These are phyloP conservation scores for Brassica rapa DNA, from an alignment of 345 rosid species.

Conservation along the genomic window DNA sequence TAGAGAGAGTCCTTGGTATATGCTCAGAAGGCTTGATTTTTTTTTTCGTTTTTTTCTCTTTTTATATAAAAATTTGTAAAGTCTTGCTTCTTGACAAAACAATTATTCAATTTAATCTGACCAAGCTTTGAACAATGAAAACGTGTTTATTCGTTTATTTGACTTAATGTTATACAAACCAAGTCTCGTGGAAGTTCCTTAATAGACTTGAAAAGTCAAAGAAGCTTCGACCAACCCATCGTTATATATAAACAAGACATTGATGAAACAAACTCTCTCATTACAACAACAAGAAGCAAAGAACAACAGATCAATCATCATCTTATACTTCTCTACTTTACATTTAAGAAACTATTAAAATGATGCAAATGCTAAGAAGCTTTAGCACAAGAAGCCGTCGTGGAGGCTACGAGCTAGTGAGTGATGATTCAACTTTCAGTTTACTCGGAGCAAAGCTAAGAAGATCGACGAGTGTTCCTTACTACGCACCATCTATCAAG, in stretches of 20 bases:
- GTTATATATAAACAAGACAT: slow-evolving; percentile 16
- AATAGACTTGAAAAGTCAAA: slow-evolving; percentile 29
- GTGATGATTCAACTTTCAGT: slow-evolving; percentile 42
- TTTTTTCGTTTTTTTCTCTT: neutral
- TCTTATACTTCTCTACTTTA: neutral
- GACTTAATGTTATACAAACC: slow-evolving; percentile 4
- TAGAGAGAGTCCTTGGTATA: slow-evolving; percentile 34
- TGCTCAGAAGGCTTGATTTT: neutral
- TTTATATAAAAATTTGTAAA: neutral
- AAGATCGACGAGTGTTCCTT: slow-evolving; percentile 41
- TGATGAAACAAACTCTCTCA: slow-evolving; percentile 23
- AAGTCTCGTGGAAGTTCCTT: slow-evolving; percentile 23
- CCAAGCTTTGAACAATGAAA: slow-evolving; percentile 8
- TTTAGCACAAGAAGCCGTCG: slow-evolving; percentile 50
- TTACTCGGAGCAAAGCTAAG: slow-evolving; percentile 39
- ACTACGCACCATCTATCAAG: slow-evolving; percentile 38
- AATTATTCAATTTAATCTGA: neutral
- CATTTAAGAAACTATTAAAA: neutral
- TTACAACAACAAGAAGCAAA: slow-evolving; percentile 19
- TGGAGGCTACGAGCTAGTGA: slow-evolving; percentile 55
- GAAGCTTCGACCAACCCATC: slow-evolving; percentile 11
- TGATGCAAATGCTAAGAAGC: slow-evolving; percentile 58
- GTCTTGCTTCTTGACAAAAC: neutral
- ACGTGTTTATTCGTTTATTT: slow-evolving; percentile 25
- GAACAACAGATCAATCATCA: neutral